Evolutionary conservation across 306 rosid species (phyloP).

Genomic region (Prunus padus): DNA sequence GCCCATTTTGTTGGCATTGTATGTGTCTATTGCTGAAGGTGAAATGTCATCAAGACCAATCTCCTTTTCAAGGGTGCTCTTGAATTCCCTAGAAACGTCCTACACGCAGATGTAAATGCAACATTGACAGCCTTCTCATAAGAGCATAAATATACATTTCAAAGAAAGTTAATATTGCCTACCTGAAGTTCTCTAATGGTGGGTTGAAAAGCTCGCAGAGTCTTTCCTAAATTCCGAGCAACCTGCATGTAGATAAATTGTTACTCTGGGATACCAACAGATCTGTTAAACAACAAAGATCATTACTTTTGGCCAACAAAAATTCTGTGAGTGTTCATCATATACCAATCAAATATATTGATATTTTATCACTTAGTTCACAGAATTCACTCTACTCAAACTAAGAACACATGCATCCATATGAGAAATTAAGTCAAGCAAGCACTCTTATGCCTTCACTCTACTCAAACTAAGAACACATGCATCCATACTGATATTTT

Average conservation of each 20-base stretch:
- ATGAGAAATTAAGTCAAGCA: not conserved
- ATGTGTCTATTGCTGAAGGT: conserved; percentile 39
- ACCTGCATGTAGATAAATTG: conserved; percentile 55
- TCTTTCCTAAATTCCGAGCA: conserved; percentile 92
- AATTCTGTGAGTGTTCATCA: not conserved
- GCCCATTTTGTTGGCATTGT: conserved; percentile 38
- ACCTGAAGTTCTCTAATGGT: conserved; percentile 98
- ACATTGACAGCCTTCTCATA: conserved; percentile 17
- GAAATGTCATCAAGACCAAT: conserved; percentile 92
- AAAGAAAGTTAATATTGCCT: conserved; percentile 12
- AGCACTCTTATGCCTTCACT: too few relatives aligned
- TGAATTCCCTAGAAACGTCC: conserved; percentile 96
- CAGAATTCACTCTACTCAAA: not conserved
- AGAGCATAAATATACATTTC: conserved; percentile 11
- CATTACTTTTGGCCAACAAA: not conserved
- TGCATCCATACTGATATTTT: too few relatives aligned
- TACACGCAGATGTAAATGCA: conserved; percentile 33
- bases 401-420: not conserved
- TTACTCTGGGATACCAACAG: conserved; percentile 13
- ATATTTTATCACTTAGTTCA: too few relatives aligned
- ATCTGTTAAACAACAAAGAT: not conserved
- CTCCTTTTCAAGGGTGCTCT: conserved; percentile 95
- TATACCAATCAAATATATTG: not conserved
- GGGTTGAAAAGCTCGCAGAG: conserved; percentile 93
- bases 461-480: too few relatives aligned